These are phyloP conservation scores for Echites panduratus DNA, from an alignment of 257 asterid genomes.

Conservation along the genomic window DNA sequence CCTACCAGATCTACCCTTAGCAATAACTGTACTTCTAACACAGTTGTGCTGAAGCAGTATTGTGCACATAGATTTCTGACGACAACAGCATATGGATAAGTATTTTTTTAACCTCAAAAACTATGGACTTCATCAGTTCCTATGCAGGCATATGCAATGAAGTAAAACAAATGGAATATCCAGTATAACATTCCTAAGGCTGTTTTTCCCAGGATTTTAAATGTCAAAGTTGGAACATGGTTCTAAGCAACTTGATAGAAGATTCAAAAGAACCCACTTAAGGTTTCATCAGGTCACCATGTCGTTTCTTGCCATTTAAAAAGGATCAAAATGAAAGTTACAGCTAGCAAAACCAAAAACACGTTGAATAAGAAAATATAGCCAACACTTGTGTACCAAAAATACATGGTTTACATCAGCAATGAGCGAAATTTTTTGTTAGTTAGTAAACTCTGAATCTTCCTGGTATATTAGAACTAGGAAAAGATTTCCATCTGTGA, in stretches of 20 bases:
- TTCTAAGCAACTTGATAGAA: background rate
- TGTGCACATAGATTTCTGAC: background rate
- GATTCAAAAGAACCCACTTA: background rate
- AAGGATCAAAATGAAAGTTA: background rate
- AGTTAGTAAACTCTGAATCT: background rate
- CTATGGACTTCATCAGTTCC: background rate
- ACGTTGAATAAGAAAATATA: background rate
- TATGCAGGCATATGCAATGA: background rate
- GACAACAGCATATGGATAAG: background rate
- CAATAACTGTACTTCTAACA: background rate
- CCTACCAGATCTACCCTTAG: background rate
- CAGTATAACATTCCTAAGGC: background rate
- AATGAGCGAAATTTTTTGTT: background rate
- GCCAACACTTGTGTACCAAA: background rate
- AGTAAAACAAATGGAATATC: background rate
- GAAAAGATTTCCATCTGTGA: background rate
- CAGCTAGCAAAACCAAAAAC: background rate
- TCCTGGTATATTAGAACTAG: background rate
- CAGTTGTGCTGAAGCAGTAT: background rate
- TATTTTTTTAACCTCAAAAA: background rate
- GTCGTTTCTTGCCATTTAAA: background rate
- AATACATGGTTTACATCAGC: slow-evolving; percentile 1
- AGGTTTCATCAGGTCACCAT: background rate
- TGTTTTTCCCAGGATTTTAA: background rate
- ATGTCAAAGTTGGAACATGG: background rate